Percentiles rank a stretch among this genome's conserved stretches.
These are phyloP conservation scores for Penicillium sp. DNA, from an alignment of 2,329 filamentous ascomycete species.

Conservation along the genomic window DNA sequence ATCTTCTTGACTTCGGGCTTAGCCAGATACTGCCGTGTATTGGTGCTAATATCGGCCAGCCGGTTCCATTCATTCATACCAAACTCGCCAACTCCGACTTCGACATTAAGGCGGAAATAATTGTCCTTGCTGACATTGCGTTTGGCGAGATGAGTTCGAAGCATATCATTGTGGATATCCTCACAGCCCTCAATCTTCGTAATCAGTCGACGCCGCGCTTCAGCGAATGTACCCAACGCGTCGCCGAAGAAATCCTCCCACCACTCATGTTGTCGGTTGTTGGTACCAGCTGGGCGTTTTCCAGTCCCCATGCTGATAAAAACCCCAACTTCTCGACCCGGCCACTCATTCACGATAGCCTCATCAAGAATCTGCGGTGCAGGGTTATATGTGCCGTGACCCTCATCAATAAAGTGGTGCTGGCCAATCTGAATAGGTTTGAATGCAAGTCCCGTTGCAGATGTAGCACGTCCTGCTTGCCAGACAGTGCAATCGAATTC, in stretches of 20 bases:
- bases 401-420: conserved; percentile 90
- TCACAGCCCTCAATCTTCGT: conserved; percentile 95
- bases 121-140: conserved; percentile 81
- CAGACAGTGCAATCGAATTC: conserved; percentile 95
- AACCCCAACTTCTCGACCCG: conserved; percentile 84
- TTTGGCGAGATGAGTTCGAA: conserved; percentile 71
- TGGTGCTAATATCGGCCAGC: conserved; percentile 90
- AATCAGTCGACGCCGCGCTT: conserved; percentile 80
- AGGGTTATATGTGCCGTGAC: conserved; percentile 87
- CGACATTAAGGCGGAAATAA: conserved; percentile 95
- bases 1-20: conserved; percentile 72
- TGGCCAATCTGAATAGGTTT: conserved; percentile 95
- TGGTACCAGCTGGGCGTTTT: conserved; percentile 71
- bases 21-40: conserved; percentile 78
- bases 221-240: conserved; percentile 80
- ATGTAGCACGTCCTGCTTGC: conserved; percentile 95
- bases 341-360: conserved; percentile 90
- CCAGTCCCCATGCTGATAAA: conserved; percentile 95
- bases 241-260: conserved; percentile 80
- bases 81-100: conserved; percentile 93
- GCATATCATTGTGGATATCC: conserved; percentile 82
- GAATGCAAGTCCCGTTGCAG: conserved; percentile 85
- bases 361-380: conserved; percentile 83
- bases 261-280: conserved; percentile 71
- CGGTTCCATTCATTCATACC: conserved; percentile 98